Base-by-base conservation (phyloP, 345 rosid species). In the Stellera chamaejasme region DNA sequence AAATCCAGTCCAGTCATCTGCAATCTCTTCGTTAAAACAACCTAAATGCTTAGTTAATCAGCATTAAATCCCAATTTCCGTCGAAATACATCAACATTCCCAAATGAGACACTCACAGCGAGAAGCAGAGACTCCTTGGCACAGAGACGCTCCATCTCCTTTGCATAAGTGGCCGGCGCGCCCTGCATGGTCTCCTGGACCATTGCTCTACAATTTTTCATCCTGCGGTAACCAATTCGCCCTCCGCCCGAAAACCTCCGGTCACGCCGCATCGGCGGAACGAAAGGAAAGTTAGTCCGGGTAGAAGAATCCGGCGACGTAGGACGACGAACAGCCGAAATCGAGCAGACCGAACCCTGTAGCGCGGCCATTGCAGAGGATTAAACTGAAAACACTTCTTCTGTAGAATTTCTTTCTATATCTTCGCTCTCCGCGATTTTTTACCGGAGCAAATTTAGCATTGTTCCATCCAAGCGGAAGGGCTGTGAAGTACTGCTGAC, bases 51-150 rank as follows among this genome's bases (percentile, higher is more conserved):
- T 32, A 32, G 7, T 32, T 32, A 5, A 32, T 32, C 39, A 32
- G 39, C 9, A 32, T 32, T 5, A 32, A 8, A 32, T 32, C 39
- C 9, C 6, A 32, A 32, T 32, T 32, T 32, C 9, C 9, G 39
- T 3, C 39, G 39, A 8, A 32, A 32, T 32, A 32, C 39, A 32
- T 32, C 39, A 32, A 32, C 9, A 32, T 32, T 32, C 39, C 39
- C 39, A 8, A 49, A 4, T 32, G 14, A n/a, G 56, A 43, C 26
- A 66, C 77, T 64, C 69, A 93, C 99, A 11, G 99, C 94, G 47
- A 93, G 87, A 56, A 93, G 84, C 43, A 93, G 79, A 1, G 97
- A 93, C 66, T 93, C 99, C 66, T 93, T 93, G 52, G 99, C 99
- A 43, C 97, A 84, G 63, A 93, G 97, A 10, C 99, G 71, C 66